These are phyloP conservation scores for Teratosphaeria zuluensis DNA, from an alignment of 2,329 filamentous ascomycete genomes.

Conservation along the genomic window DNA sequence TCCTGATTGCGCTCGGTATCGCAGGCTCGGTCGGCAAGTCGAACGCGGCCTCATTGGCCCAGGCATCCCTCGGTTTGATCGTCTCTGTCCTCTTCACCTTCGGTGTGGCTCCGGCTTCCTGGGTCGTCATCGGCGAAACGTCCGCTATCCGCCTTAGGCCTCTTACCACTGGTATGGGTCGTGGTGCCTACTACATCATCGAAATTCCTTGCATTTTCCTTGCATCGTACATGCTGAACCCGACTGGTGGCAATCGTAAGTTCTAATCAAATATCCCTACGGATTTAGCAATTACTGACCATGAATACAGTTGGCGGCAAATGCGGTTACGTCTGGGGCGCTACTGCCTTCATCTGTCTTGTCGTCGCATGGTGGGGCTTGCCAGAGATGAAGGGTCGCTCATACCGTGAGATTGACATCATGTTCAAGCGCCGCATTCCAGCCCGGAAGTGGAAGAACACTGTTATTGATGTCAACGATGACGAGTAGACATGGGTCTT, in stretches of 20 bases:
- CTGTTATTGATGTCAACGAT: slow-evolving; percentile 47
- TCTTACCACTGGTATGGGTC: slow-evolving; percentile 56
- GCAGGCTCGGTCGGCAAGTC: slow-evolving; percentile 41
- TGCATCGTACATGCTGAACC: slow-evolving; percentile 52
- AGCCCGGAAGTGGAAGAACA: slow-evolving; percentile 48
- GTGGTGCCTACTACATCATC: slow-evolving; percentile 53
- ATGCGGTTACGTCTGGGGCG: slow-evolving; percentile 52
- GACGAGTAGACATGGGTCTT: slow-evolving; percentile 45
- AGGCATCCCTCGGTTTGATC: slow-evolving; percentile 54
- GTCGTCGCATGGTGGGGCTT: slow-evolving; percentile 40
- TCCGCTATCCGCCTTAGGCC: slow-evolving; percentile 55
- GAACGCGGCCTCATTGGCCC: slow-evolving; percentile 40
- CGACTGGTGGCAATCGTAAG: slow-evolving; percentile 23
- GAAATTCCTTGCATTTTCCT: slow-evolving; percentile 58
- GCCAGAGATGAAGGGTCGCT: slow-evolving; percentile 49
- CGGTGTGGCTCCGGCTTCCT: slow-evolving; percentile 54
- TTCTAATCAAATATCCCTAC: slow-evolving; percentile 3
- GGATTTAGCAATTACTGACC: not conserved
- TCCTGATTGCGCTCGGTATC: slow-evolving; percentile 51
- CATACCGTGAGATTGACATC: slow-evolving; percentile 55
- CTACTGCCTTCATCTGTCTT: slow-evolving; percentile 47
- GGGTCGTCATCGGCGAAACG: slow-evolving; percentile 59
- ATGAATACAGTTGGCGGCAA: slow-evolving; percentile 38
- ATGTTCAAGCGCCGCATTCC: slow-evolving; percentile 45
- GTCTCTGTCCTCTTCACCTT: slow-evolving; percentile 56